A percentile compares a stretch with the other conserved stretches of the same genome.
Conservation (phyloP, 495 filamentous ascomycete genomes). For the Neurospora hispaniola region DNA sequence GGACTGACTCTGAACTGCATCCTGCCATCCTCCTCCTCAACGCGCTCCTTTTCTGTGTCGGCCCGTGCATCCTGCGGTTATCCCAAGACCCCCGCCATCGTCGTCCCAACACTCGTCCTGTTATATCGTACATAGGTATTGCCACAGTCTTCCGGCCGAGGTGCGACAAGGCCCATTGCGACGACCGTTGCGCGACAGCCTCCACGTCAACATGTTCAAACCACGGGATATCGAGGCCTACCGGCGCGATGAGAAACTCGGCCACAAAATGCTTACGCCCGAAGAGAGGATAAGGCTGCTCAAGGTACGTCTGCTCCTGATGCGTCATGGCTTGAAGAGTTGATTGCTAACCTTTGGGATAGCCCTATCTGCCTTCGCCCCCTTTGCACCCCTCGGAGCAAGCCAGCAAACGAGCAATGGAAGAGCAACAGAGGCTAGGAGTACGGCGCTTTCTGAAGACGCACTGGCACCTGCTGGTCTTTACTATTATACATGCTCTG, state of each 20-base stretch:
- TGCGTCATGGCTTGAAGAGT: not conserved
- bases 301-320: constrained; percentile 27
- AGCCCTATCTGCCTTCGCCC: constrained; percentile 63
- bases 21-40: not conserved
- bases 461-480: constrained; percentile 58
- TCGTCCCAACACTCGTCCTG: not conserved
- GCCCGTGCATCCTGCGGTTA: not conserved
- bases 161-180: not conserved
- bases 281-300: constrained; percentile 62
- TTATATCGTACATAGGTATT: not conserved
- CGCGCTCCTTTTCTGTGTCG: not conserved
- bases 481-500: constrained; percentile 62
- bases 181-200: not conserved
- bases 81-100: not conserved
- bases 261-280: constrained; percentile 48
- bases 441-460: constrained; percentile 57
- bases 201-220: constrained; percentile 39
- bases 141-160: not conserved
- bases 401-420: constrained; percentile 4
- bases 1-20: not conserved
- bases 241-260: constrained; percentile 48
- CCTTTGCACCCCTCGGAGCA: constrained; percentile 26
- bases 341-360: constrained; percentile 12
- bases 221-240: constrained; percentile 47
- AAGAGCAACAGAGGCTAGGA: constrained; percentile 34